Evolutionary conservation across 495 filamentous ascomycete species (phyloP), one percentile per base, ranked within the genome.

Genomic region (Podospora appendiculata): DNA sequence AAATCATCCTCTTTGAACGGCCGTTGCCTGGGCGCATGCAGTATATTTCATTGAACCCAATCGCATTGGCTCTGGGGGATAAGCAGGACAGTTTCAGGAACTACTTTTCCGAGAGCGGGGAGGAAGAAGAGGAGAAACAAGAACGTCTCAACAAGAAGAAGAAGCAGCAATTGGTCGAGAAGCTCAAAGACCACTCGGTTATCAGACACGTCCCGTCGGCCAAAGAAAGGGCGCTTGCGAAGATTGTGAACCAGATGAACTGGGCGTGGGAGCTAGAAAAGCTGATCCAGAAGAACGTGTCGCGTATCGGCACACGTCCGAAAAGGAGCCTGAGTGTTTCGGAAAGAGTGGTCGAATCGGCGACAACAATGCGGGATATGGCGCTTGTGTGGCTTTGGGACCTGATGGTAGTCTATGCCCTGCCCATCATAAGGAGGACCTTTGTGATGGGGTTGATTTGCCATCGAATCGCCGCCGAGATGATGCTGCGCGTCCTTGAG

Each of bases 231-330:
- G 80, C 85, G 8, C 76, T 99, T 32, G 79, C 83, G 11, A 84
- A 79, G 32, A 92, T 97, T 50, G 79, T 97, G 53, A 90, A 92
- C 60, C 93, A 99, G 66, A 85, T 96, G 62, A 99, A 99, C 63
- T 97, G 93, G 72, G 88, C 92, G 1, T 90, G 84, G 70, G 93
- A 99, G 62, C 75, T 96, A 57, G 83, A 87, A 40, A 76, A 83
- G 53, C 70, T 96, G 40, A 78, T 97, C 52, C 86, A 91, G 57
- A 89, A 85, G 59, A 99, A 99, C 56, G 86, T 89, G 45, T 81
- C 83, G 33, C 75, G 94, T 6, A 82, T 97, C 36, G 84, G 89
- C 0, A 80, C 83, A 14, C 85, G 94, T 5, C 80, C 81, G 12
- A 89, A 90, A 69, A 79, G 93, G 50, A 87, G 80, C 42, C 78